Conservation (phyloP, 2,329 filamentous ascomycete species). For the Aspergillus jensenii region DNA sequence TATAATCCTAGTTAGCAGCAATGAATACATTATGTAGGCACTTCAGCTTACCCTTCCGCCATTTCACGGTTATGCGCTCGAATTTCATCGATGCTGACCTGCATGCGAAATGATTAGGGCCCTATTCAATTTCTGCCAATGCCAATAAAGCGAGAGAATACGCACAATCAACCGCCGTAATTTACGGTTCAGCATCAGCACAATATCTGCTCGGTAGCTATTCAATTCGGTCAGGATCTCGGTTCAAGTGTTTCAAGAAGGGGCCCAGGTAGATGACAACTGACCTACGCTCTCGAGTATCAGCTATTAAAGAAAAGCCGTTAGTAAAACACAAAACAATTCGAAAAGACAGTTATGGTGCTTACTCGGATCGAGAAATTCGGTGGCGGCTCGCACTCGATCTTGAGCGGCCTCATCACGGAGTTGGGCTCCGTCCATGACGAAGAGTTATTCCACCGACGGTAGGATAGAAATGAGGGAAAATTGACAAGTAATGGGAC, state of each 20-base stretch:
- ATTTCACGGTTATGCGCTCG: conserved; percentile 82
- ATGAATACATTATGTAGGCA: background rate
- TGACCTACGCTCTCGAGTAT: conserved; percentile 57
- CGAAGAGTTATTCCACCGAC: conserved; percentile 18
- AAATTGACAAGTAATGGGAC: conserved; percentile 4
- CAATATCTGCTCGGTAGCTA: conserved; percentile 88
- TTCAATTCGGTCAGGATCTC: conserved; percentile 30
- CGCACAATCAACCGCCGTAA: conserved; percentile 57
- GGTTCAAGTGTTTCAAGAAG: background rate
- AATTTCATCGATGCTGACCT: conserved; percentile 85
- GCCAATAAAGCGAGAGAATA: background rate
- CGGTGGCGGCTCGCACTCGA: conserved; percentile 81
- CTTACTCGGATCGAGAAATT: conserved; percentile 92
- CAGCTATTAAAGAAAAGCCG: conserved; percentile 45
- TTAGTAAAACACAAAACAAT: background rate
- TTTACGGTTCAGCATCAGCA: conserved; percentile 68
- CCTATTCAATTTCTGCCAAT: background rate
- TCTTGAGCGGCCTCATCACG: conserved; percentile 82
- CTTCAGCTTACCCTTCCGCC: conserved; percentile 58
- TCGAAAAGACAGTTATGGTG: background rate
- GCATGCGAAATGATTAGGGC: conserved; percentile 1
- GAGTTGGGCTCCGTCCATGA: conserved; percentile 72
- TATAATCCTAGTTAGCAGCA: conserved; percentile 23
- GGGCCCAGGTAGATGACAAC: conserved; percentile 10
- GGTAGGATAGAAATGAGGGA: conserved; percentile 10